Base-by-base conservation (phyloP, 257 asterid genomes). In the Buddleja alternifolia region DNA sequence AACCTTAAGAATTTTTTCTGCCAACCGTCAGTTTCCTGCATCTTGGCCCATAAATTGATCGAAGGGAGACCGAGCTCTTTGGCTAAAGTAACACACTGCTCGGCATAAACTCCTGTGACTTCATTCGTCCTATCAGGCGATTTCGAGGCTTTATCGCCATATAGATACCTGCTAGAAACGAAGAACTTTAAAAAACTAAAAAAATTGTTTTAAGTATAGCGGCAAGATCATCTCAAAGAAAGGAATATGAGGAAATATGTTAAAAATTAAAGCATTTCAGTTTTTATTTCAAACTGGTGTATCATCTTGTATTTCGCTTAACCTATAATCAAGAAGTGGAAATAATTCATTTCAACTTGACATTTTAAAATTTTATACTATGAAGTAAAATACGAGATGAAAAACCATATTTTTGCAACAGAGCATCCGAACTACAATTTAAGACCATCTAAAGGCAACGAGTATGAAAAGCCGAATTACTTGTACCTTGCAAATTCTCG, bases 1-100 rank as follows among this genome's bases (percentile, higher is more conserved):
- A 24, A 64, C 70, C 83, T 76, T 68, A 85, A 77, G 71, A 81
- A 81, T 39, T 66, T 90, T 76, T 71, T 81, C 83, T 87, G 86
- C 99, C 99, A 91, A 47, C 86, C 86, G 10, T 71, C 80, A 5
- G 84, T 79, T 81, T 94, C 89, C 80, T 94, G 97, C 97, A 94
- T 91, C 76, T 85, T 89, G 70, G 97, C 83, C 99, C 99, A 94
- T 12, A 94, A 78, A 80, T 89, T 74, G 73, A 94, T 21, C 2
- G 86, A 91, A 66, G 96, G 95, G 51, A 89, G 82, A 74, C 83
- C 88, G 15, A 91, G 85, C 65, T 94, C 96, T 72, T 66, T 57
- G 70, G 96, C 96, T 75, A 94, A 70, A 60, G 74, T 78, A 60
- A 85, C 78, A 53, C 99, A 94, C 63, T 82, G 78, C 67, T 81